These are phyloP conservation scores for Arachnopeziza araneosa DNA, from an alignment of 2,329 filamentous ascomycete species.

Conservation along the genomic window DNA sequence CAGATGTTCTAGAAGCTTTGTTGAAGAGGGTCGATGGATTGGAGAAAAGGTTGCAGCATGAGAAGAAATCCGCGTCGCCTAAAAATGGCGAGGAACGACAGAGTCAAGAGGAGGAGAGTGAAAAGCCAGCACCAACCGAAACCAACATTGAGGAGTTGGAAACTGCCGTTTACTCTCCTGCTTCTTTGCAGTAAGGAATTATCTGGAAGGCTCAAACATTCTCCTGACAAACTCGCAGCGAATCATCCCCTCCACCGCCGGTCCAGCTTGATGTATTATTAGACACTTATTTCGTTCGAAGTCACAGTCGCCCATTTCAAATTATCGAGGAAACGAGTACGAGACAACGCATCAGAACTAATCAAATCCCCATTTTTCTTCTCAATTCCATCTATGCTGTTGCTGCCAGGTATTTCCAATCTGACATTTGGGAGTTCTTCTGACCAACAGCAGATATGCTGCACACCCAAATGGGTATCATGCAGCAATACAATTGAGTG, in stretches of 20 bases:
- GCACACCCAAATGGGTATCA: constrained; percentile 62
- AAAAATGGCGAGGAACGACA: constrained; percentile 16
- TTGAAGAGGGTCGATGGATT: constrained; percentile 81
- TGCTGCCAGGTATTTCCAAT: constrained; percentile 47
- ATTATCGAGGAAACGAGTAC: constrained; percentile 73
- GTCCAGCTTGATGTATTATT: constrained; percentile 59
- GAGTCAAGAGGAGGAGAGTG: constrained; percentile 26
- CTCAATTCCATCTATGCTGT: constrained; percentile 55
- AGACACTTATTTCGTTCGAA: constrained; percentile 72
- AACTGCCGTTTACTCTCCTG: constrained; percentile 40
- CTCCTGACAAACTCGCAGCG: constrained; percentile 32
- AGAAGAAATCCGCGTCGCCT: constrained; percentile 41
- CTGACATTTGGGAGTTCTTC: constrained; percentile 1
- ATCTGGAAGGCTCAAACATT: not conserved
- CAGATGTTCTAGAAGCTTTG: constrained; percentile 78
- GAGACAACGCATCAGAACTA: constrained; percentile 64
- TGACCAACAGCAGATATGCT: constrained; percentile 53
- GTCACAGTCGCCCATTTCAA: constrained; percentile 78
- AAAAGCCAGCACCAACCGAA: constrained; percentile 35
- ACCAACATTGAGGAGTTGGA: constrained; percentile 34
- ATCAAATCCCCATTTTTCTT: constrained; percentile 43
- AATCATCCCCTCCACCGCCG: constrained; percentile 36
- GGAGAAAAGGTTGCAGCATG: constrained; percentile 71
- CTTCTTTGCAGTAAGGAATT: constrained; percentile 33
- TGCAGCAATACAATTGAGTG: constrained; percentile 60